These are phyloP conservation scores for Neospora caninum DNA, from an alignment of 169 alveolate species.

Conservation along the genomic window DNA sequence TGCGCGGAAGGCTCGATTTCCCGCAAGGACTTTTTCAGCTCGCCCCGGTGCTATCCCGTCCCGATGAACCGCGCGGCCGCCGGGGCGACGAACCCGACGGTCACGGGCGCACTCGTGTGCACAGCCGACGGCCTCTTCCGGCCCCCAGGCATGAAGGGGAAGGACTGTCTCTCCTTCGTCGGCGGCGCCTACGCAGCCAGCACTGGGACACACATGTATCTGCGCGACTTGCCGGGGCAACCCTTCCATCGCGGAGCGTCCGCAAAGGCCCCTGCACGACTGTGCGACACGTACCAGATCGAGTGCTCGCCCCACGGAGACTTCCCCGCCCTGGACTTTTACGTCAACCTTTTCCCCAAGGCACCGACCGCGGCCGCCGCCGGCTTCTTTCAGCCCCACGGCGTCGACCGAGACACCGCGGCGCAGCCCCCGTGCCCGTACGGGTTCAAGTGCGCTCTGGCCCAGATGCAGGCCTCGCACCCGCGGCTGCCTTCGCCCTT, in stretches of 20 bases:
- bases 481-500: not conserved
- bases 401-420: not conserved
- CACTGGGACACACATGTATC: not conserved
- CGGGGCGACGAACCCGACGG: not conserved
- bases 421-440: not conserved
- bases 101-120: not conserved
- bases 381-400: not conserved
- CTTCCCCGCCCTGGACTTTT: not conserved
- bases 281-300: not conserved
- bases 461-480: not conserved
- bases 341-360: not conserved
- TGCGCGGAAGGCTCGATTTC: not conserved
- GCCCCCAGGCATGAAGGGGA: not conserved
- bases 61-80: conserved; percentile 4
- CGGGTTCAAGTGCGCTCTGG: not conserved
- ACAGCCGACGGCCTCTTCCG: not conserved
- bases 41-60: not conserved
- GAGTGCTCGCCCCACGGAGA: not conserved
- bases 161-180: not conserved
- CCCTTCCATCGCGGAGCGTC: not conserved
- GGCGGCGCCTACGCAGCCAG: conserved; percentile 12
- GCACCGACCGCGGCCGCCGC: not conserved
- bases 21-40: not conserved
- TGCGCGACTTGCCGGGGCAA: not conserved
- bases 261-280: not conserved